Base-by-base conservation (phyloP, 2,329 filamentous ascomycete species). In the Ramularia collo-cygni region DNA sequence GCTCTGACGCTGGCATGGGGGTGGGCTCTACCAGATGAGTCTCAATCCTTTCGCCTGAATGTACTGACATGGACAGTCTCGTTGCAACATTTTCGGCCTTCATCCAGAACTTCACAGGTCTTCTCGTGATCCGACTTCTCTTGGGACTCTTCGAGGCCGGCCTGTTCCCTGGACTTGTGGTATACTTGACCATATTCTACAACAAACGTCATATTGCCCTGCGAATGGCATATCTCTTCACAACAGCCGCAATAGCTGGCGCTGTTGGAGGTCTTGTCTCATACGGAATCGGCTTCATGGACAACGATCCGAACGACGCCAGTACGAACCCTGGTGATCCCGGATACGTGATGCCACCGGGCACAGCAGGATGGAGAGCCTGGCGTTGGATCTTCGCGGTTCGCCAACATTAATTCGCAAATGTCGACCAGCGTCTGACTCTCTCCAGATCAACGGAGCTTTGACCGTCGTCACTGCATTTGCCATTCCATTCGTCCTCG, bases 181-280 rank as follows among this genome's bases (percentile, higher is more conserved):
- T 38, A n/a, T 85, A 85, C 52, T 68, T 88, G 13, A 85, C 83
- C 0, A 73, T 85, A 47, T 87, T 85, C 67, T 88, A 87, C 63
- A 82, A 76, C 33, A 81, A 81, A 54, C 71, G 73, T 26, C 82
- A 88, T 61, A 71, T 86, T 1, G 82, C 81, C 3, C 63, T 85
- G 28, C 76, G 83, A 3, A 79, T 85, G 2, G 81, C 80, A 1
- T 85, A 84, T 51, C 69, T 88, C 1, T 86, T 86, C 55, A 76
- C 81, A 36, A 77, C 73, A 34, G 75, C 82, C 1, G 82, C 83
- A 1, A 67, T 85, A 2, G 81, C 82, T 0, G 84, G 84, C 3
- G 83, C 80, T 1, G 72, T 78, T 12, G 83, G 83, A 4, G 84
- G 84, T 0, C 64, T 88, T 7, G 66, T 88, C 10, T 83, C 83